phyloP scores from a whole-genome alignment of 306 rosid genomes.

The Spatholobus suberectus region DNA sequence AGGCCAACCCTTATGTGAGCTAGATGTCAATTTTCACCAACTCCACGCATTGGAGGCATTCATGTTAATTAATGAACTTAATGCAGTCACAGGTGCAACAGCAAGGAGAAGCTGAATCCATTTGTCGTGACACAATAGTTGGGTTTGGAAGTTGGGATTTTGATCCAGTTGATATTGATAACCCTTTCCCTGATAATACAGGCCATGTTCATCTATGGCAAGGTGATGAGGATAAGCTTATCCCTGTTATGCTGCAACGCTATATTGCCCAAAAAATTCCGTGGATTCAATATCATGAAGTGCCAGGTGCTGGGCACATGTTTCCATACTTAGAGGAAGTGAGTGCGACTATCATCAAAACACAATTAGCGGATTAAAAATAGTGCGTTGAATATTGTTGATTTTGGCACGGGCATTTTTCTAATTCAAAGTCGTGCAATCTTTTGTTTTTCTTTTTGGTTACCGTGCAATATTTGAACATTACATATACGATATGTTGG shows the following conservation, averaged over 20 bases:
- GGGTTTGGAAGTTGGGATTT: conserved; percentile 78
- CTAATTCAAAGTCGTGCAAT: background rate
- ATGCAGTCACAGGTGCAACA: conserved; percentile 51
- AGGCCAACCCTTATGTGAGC: too few relatives aligned
- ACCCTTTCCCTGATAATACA: conserved; percentile 56
- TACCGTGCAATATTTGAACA: too few relatives aligned
- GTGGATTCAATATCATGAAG: conserved; percentile 80
- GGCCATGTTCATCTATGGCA: conserved; percentile 73
- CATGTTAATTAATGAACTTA: background rate
- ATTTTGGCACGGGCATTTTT: background rate
- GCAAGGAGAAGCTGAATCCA: conserved; percentile 64
- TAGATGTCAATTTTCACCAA: background rate
- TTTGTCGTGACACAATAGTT: conserved; percentile 53
- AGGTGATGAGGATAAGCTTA: conserved; percentile 63
- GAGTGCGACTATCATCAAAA: conserved; percentile 47
- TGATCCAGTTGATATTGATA: conserved; percentile 57
- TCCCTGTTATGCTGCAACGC: conserved; percentile 51
- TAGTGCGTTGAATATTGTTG: background rate
- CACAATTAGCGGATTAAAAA: conserved; percentile 41
- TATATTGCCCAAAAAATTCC: conserved; percentile 60
- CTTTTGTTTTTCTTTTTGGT: too few relatives aligned
- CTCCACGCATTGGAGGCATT: background rate
- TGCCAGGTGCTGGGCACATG: conserved; percentile 67
- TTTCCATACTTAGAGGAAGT: conserved; percentile 40
- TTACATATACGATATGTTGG: too few relatives aligned